phyloP scores from a whole-genome alignment of 306 rosid species.

The Cucurbita ficifolia region DNA sequence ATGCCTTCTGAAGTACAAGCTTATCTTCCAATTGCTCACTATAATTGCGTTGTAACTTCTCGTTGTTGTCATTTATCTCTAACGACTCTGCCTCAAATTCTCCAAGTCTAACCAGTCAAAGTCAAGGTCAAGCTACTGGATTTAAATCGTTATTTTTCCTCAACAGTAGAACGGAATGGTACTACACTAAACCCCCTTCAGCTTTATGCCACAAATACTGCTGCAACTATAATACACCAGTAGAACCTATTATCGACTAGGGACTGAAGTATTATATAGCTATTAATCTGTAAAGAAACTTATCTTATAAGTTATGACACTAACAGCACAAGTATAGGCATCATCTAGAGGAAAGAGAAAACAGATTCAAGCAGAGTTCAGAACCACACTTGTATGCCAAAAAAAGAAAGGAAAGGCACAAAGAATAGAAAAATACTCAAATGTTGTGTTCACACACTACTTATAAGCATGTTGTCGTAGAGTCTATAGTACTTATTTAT shows the following conservation, averaged over 20 bases:
- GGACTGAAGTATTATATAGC: neutral
- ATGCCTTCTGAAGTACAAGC: conserved; percentile 71
- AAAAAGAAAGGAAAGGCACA: neutral
- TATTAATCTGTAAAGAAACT: neutral
- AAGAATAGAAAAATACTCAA: neutral
- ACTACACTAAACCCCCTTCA: neutral
- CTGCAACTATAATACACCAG: neutral
- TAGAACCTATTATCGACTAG: neutral
- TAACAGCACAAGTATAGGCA: neutral
- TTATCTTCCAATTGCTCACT: conserved; percentile 61
- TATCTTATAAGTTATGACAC: neutral
- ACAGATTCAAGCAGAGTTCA: neutral
- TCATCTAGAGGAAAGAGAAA: neutral
- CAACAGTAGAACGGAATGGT: neutral
- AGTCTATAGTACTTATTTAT: neutral
- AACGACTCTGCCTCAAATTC: conserved; percentile 67
- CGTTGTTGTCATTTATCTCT: conserved; percentile 60
- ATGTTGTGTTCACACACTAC: neutral
- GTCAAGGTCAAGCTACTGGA: conserved; percentile 1
- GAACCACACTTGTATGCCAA: neutral
- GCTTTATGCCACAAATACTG: neutral
- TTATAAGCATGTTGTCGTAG: neutral
- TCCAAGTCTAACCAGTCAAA: conserved; percentile 42
- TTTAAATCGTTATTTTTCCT: neutral
- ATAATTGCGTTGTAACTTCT: conserved; percentile 46